Evolutionary conservation across 257 asterid genomes (phyloP).

Genomic region (Solanum sparsipilum): DNA sequence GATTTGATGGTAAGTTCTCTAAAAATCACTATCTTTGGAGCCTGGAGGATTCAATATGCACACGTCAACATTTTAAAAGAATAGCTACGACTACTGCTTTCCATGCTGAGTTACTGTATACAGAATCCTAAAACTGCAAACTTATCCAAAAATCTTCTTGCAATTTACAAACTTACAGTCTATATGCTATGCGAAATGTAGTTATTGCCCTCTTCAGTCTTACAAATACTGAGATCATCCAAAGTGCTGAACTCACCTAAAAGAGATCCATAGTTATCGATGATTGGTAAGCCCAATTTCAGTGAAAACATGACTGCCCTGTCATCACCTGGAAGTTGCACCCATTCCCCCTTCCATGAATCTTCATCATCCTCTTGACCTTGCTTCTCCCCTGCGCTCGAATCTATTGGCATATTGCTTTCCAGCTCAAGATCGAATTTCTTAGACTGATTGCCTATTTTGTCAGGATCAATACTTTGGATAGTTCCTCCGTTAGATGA

Average conservation of each 20-base stretch:
- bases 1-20: background rate
- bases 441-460: background rate
- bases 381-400: background rate
- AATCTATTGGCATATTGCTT: background rate
- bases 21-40: background rate
- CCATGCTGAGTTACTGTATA: background rate
- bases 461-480: background rate
- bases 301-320: background rate
- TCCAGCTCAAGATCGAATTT: background rate
- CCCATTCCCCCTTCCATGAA: background rate
- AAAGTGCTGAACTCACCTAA: background rate
- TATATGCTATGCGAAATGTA: too few species aligned
- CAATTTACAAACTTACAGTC: background rate
- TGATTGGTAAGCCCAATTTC: background rate
- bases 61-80: background rate
- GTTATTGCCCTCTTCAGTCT: background rate
- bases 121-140: too few species aligned
- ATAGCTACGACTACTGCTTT: too few species aligned
- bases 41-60: too few species aligned
- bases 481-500: background rate
- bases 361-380: background rate
- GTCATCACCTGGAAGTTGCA: background rate
- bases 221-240: background rate
- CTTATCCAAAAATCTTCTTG: background rate
- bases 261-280: background rate